Conservation (phyloP, 2,329 filamentous ascomycete species). For the Penicillium sp. region DNA sequence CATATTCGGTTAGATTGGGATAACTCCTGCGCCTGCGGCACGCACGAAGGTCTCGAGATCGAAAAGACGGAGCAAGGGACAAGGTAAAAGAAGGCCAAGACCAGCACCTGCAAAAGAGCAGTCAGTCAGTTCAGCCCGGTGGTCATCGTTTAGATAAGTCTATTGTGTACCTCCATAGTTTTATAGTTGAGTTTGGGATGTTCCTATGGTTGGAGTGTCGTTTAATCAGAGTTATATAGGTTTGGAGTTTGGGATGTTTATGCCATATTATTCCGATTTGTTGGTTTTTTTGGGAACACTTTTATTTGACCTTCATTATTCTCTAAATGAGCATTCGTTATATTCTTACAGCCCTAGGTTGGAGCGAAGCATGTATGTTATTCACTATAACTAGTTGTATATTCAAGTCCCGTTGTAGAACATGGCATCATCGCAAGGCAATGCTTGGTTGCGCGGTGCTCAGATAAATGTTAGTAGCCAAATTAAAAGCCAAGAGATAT, state of each 20-base stretch:
- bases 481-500: neutral
- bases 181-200: neutral
- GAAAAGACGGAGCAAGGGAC: neutral
- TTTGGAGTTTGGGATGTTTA: neutral
- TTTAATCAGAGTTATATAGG: neutral
- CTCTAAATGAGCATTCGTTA: neutral
- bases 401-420: neutral
- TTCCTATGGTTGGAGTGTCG: too few relatives aligned
- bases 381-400: neutral
- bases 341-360: neutral
- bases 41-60: neutral
- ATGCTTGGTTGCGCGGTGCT: neutral
- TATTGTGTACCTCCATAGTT: neutral
- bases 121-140: neutral
- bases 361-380: neutral
- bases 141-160: neutral
- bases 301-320: neutral
- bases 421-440: neutral
- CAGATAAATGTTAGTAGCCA: too few relatives aligned
- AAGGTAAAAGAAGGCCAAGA: neutral
- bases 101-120: conserved; percentile 1
- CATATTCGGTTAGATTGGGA: neutral
- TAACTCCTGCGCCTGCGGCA: neutral
- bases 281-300: neutral
- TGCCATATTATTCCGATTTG: neutral